phyloP scores from a whole-genome alignment of 2,329 filamentous ascomycete species.

The Diaporthe humulicola region DNA sequence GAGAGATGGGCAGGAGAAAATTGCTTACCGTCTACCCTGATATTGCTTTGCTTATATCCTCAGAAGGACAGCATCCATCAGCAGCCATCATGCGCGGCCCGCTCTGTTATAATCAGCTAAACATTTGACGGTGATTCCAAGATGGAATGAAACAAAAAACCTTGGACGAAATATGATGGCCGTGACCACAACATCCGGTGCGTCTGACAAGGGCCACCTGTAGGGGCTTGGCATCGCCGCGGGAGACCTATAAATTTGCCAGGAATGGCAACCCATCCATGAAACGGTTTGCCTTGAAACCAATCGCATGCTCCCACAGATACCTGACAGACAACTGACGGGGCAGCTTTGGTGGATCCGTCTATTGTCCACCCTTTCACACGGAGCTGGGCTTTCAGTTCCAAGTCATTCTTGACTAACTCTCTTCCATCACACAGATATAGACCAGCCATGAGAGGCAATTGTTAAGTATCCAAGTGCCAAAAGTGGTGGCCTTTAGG shows the following conservation, averaged over 20 bases:
- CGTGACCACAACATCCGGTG: not conserved
- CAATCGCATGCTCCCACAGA: conserved; percentile 12
- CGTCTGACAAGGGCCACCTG: not conserved
- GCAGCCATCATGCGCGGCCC: not conserved
- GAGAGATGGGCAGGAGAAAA: not conserved
- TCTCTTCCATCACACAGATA: not conserved
- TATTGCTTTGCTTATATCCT: not conserved
- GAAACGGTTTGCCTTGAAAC: not conserved
- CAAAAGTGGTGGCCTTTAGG: not conserved
- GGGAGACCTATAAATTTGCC: conserved; percentile 6
- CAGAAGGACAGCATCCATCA: not conserved
- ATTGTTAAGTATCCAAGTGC: not conserved
- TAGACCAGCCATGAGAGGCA: not conserved
- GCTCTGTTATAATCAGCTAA: not conserved
- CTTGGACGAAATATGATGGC: conserved; percentile 10
- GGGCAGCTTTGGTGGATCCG: not conserved
- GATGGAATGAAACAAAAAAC: conserved; percentile 21
- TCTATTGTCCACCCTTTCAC: not conserved
- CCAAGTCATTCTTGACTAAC: not conserved
- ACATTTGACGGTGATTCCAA: not conserved
- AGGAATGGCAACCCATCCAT: conserved; percentile 8
- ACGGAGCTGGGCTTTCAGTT: not conserved
- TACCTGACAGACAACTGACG: not conserved
- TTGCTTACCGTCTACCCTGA: too few relatives aligned
- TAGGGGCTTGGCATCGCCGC: conserved; percentile 4